phyloP scores from a whole-genome alignment of 1,284 basidiomycete genomes.

The Cryptococcus hybrid region DNA sequence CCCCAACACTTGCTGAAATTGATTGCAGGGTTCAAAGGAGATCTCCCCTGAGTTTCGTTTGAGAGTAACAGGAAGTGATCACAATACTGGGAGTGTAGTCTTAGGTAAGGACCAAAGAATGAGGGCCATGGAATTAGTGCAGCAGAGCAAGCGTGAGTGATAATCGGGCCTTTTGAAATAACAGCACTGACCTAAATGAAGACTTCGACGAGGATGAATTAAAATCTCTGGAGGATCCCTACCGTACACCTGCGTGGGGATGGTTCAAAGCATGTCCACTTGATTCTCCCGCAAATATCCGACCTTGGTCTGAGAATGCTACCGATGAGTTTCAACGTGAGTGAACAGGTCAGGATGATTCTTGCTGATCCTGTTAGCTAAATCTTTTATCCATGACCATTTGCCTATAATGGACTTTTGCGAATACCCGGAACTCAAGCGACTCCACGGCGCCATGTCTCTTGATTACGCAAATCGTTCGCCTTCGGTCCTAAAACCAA shows the following conservation, averaged over 20 bases:
- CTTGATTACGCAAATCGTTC: constrained; percentile 45
- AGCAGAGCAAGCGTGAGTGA: constrained; percentile 46
- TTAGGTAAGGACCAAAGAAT: constrained; percentile 49
- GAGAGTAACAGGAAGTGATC: constrained; percentile 44
- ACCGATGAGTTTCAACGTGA: constrained; percentile 35
- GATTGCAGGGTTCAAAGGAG: constrained; percentile 39
- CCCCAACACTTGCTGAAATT: constrained; percentile 34
- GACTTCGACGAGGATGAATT: constrained; percentile 48
- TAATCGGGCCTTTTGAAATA: not conserved
- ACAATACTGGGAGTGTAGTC: constrained; percentile 48
- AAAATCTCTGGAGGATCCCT: constrained; percentile 43
- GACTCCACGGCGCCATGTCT: constrained; percentile 46
- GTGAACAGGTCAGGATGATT: constrained; percentile 1
- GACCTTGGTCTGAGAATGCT: constrained; percentile 38
- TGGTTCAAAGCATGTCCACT: constrained; percentile 50
- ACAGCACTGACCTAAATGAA: constrained; percentile 19
- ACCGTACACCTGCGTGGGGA: constrained; percentile 44
- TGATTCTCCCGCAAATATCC: constrained; percentile 45
- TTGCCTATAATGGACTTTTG: constrained; percentile 55
- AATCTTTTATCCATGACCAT: constrained; percentile 53
- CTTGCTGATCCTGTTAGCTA: constrained; percentile 15
- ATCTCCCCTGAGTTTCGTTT: constrained; percentile 38
- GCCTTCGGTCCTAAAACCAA: constrained; percentile 44
- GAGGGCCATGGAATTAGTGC: constrained; percentile 46
- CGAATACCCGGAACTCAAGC: constrained; percentile 51